Percentiles rank a stretch among this genome's conserved stretches.
Conservation (phyloP, 2,329 filamentous ascomycete genomes). For the Aspergillus brunneoviolaceus region DNA sequence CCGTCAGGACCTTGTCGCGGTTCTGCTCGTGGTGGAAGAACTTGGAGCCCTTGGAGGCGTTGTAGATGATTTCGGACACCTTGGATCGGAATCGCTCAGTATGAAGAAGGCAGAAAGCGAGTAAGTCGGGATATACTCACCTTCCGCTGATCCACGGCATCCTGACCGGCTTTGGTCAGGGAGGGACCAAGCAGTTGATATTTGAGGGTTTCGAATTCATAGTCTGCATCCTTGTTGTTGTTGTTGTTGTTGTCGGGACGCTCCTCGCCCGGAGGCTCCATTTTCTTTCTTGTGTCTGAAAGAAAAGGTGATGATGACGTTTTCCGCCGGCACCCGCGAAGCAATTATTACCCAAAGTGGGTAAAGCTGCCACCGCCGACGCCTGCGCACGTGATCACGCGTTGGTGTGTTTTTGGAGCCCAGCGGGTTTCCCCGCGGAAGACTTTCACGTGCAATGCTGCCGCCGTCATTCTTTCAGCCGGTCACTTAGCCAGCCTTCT, state of each 20-base stretch:
- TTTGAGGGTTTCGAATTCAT: slow-evolving; percentile 67
- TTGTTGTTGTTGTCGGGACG: slow-evolving; percentile 1
- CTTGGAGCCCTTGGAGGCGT: slow-evolving; percentile 93
- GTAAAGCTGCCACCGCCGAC: slow-evolving; percentile 28
- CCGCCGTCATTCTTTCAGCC: slow-evolving; percentile 2
- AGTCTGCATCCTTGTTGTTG: not conserved
- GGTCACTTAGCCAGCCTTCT: not conserved
- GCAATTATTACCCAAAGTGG: slow-evolving; percentile 16
- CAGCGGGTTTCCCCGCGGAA: not conserved
- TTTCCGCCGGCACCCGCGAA: not conserved
- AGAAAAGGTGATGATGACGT: not conserved
- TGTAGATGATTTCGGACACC: slow-evolving; percentile 96
- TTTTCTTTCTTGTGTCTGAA: slow-evolving; percentile 19
- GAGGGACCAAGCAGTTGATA: slow-evolving; percentile 89
- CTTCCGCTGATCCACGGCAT: slow-evolving; percentile 87
- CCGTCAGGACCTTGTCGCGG: slow-evolving; percentile 76
- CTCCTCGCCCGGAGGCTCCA: slow-evolving; percentile 23
- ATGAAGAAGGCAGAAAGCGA: too few species aligned
- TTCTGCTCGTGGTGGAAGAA: slow-evolving; percentile 90
- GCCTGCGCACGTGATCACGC: slow-evolving; percentile 38
- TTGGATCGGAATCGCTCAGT: slow-evolving; percentile 40
- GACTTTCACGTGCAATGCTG: slow-evolving; percentile 17
- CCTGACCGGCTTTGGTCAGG: slow-evolving; percentile 89
- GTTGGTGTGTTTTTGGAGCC: slow-evolving; percentile 22
- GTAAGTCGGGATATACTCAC: slow-evolving; percentile 41